These are phyloP conservation scores for Rubus idaeus DNA, from an alignment of 306 rosid species.

Conservation along the genomic window DNA sequence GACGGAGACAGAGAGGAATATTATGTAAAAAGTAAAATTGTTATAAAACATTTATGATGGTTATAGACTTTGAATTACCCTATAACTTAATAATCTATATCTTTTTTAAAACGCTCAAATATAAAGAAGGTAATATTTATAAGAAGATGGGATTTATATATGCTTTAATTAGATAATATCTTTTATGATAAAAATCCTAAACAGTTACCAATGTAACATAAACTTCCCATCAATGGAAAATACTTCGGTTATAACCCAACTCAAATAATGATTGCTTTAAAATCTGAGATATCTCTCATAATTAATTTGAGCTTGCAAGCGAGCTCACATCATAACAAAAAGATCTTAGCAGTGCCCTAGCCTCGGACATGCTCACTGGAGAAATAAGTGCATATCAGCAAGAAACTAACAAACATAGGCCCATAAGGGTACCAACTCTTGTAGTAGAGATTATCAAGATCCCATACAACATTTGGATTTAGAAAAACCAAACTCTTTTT, in stretches of 20 bases:
- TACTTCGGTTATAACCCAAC: neutral
- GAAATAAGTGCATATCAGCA: neutral
- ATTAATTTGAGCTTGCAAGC: too few species aligned
- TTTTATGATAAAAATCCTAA: neutral
- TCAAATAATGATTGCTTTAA: neutral
- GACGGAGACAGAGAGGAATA: neutral
- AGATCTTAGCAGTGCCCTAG: neutral
- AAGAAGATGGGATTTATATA: neutral
- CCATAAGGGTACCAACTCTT: neutral
- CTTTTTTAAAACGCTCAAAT: neutral
- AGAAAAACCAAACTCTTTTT: neutral
- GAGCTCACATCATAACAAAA: neutral
- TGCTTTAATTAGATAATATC: neutral
- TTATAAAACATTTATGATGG: neutral
- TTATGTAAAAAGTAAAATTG: neutral
- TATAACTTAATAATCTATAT: neutral
- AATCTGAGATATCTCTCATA: neutral
- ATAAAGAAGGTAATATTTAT: neutral
- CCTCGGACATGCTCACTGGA: neutral
- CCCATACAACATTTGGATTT: neutral
- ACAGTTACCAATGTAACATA: neutral
- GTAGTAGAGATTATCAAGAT: neutral
- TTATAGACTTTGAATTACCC: neutral
- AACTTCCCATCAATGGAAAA: neutral
- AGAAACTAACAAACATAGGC: neutral